phyloP scores from a whole-genome alignment of 495 filamentous ascomycete genomes.

The Penicillium dipodomyicola region DNA sequence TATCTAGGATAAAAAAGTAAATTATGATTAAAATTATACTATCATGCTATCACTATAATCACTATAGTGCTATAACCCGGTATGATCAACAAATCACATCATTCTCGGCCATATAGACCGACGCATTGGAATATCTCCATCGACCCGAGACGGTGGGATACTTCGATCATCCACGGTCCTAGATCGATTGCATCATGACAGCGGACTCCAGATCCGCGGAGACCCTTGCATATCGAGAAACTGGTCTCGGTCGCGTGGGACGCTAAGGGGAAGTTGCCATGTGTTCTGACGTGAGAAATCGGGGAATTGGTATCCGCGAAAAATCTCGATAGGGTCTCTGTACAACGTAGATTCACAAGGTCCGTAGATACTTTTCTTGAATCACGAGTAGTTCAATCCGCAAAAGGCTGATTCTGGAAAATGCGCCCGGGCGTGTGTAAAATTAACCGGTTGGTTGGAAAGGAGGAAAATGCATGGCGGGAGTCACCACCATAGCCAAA shows the following conservation, averaged over 20 bases:
- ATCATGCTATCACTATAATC: not conserved
- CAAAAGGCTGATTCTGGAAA: not conserved
- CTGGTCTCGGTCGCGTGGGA: slow-evolving; percentile 9
- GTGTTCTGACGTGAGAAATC: not conserved
- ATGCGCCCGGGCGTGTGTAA: not conserved
- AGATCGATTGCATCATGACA: slow-evolving; percentile 6
- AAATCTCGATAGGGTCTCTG: not conserved
- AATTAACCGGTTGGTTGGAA: not conserved
- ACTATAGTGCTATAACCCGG: not conserved
- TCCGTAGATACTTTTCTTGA: not conserved
- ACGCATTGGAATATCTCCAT: not conserved
- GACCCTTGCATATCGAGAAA: slow-evolving; percentile 9
- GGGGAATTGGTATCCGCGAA: not conserved
- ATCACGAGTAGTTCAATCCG: not conserved
- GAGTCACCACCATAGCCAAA: not conserved
- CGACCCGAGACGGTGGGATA: not conserved
- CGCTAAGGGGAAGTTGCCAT: not conserved
- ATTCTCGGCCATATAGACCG: not conserved
- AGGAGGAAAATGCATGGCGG: not conserved
- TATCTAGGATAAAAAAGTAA: too few relatives aligned
- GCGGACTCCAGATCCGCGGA: not conserved
- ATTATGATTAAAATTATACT: slow-evolving; percentile 3
- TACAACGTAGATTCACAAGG: not conserved
- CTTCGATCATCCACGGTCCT: not conserved
- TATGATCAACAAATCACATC: not conserved